Evolutionary conservation across 192 early-diverging fungal genomes (phyloP), one percentile per base, ranked within the genome.

Genomic region (Coemansia sp.): DNA sequence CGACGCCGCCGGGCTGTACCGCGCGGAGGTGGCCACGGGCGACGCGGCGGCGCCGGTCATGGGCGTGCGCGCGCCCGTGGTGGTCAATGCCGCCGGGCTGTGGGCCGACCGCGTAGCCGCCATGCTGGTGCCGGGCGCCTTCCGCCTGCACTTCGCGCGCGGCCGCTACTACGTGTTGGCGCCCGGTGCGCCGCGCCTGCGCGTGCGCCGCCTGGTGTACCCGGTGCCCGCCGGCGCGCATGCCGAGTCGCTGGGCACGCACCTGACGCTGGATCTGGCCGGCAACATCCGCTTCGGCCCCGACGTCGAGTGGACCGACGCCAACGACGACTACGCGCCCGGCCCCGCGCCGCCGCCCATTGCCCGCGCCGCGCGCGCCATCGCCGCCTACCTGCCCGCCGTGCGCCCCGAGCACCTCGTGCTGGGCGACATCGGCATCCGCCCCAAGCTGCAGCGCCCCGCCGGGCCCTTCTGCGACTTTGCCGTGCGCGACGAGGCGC

Each of bases 31-130:
- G n/a, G 41, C 56, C 0, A 80, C 83, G 1, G 45, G 61, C 33
- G 80, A 80, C 30, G 48, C 53, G 18, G 60, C 63, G 5, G 45
- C 49, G 23, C 62, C 72, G n/a, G 45, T 56, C 25, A 84, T 74
- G 38, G 43, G 61, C 5, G 73, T 91, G 8, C 53, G 70, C 10
- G 80, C 89, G 3, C 63, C 57, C 6, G 63, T 62, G 2, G 81
- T 94, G 3, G 82, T 94, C 55, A 94, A 94, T 64, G 70, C 85
- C 6, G 90, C 87, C 1, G 92, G 92, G 1, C 70, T 92, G 18
- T 77, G 82, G 65, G 69, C 88, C 0, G 87, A 89, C 61, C 74
- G 72, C 48, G 61, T 94, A 15, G 81, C 83, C 15, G 52, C 63
- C 38, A 68, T 76, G 72, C 61, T 69, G 34, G 65, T 58, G 1